Evolutionary conservation across 805 yeast species (phyloP), one percentile per base, ranked within the genome.

Genomic region (Spencermartinsiella europaea): DNA sequence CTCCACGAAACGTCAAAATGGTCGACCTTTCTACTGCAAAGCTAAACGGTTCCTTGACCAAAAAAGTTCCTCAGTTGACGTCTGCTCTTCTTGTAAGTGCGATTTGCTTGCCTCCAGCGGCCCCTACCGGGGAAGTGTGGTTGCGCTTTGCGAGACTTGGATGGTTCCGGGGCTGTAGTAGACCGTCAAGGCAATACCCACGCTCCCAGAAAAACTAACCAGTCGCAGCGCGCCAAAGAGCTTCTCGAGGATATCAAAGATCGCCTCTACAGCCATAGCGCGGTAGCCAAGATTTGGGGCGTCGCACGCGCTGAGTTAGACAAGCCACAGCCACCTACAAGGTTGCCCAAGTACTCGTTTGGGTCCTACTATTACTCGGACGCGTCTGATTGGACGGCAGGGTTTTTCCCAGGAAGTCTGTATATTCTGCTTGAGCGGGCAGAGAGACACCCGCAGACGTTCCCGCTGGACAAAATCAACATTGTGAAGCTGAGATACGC

Each of bases 261-360:
- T 8, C 12, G 7, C 8, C 41, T 43, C n/a, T 45, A 38, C 42
- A 17, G 22, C n/a, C 40, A 47, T 17, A 37, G 38, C 25, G 45
- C 20, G 14, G 41, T 48, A 19, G 54, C 52, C 1, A 50, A 50
- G 35, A 39, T 50, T 21, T 48, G 51, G 52, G 54, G 52, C 22
- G 42, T 42, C 7, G 54, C 54, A 8, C 16, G 15, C 15, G 47
- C 54, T 2, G 50, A 38, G 5, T 38, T 50, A 27, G 25, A 14
- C 1, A 54, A 59, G 34, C 10, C 16, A 8, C 10, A 8, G 10
- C 43, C 43, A 21, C 43, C 43, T 15, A n/a, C 15, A 8, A 12
- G 12, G 10, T 40, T 7, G 8, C 43, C 43, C 17, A 19, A 25
- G 39, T 10, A 5, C 31, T 19, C 43, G 5, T 40, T 40, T 17